Percentiles rank a stretch among this genome's conserved stretches.
Conservation (phyloP, 1,139 yeast species). For the Blastobotrys persicus region DNA sequence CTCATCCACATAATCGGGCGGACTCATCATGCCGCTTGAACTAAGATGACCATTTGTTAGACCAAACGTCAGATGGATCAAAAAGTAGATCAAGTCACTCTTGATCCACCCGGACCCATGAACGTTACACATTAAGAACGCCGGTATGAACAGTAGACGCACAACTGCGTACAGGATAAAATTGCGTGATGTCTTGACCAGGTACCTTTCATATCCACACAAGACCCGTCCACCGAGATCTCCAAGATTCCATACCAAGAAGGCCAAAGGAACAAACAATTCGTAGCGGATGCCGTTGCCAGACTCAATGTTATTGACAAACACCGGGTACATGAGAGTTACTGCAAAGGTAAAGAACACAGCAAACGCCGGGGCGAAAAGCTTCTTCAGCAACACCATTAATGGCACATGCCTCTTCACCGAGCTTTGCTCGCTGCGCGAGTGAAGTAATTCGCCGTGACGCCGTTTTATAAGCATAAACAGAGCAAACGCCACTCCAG, state of each 20-base stretch:
- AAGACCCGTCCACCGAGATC: slow-evolving; percentile 75
- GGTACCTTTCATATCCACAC: slow-evolving; percentile 52
- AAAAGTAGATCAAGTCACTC: slow-evolving; percentile 66
- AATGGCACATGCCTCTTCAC: slow-evolving; percentile 45
- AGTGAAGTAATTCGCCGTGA: slow-evolving; percentile 8
- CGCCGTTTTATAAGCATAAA: slow-evolving; percentile 1
- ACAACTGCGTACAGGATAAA: slow-evolving; percentile 26
- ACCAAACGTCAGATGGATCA: slow-evolving; percentile 76
- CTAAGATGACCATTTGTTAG: slow-evolving; percentile 82
- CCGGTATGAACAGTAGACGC: slow-evolving; percentile 53
- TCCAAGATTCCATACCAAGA: slow-evolving; percentile 84
- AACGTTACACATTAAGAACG: slow-evolving; percentile 55
- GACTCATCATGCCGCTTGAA: slow-evolving; percentile 78
- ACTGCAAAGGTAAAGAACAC: slow-evolving; percentile 74
- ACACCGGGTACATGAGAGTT: slow-evolving; percentile 83
- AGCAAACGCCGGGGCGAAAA: slow-evolving; percentile 61
- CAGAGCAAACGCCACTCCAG: slow-evolving; percentile 45
- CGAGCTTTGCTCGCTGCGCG: slow-evolving; percentile 6
- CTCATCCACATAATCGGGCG: slow-evolving; percentile 56
- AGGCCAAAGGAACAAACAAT: slow-evolving; percentile 71
- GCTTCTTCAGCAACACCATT: slow-evolving; percentile 51
- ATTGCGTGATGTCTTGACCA: slow-evolving; percentile 19
- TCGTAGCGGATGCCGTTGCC: slow-evolving; percentile 47
- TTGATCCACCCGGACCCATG: slow-evolving; percentile 45
- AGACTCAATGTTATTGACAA: slow-evolving; percentile 70